A percentile compares a stretch with the other conserved stretches of the same genome.
phyloP scores from a whole-genome alignment of 2,329 filamentous ascomycete genomes.

The Curvularia sp. region DNA sequence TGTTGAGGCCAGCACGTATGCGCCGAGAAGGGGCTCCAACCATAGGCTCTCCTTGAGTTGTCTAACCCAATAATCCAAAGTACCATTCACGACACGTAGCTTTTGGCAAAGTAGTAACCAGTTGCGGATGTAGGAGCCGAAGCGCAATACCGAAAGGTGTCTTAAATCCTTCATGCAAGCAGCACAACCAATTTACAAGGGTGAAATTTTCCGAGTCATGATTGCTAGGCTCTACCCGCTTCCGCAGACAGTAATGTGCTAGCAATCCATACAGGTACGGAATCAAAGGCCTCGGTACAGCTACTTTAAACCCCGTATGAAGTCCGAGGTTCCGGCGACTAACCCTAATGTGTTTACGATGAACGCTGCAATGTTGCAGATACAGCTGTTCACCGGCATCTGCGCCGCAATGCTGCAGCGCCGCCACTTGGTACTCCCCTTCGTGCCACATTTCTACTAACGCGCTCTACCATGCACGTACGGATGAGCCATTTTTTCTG shows the following conservation, averaged over 20 bases:
- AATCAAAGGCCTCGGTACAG: not conserved
- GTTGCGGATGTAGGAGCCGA: not conserved
- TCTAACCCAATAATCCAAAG: not conserved
- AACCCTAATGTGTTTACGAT: not conserved
- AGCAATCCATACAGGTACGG: not conserved
- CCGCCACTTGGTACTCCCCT: not conserved
- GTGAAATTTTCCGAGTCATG: not conserved
- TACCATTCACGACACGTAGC: not conserved
- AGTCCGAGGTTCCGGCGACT: not conserved
- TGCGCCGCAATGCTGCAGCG: not conserved
- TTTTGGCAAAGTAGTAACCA: not conserved
- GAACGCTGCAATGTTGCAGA: slow-evolving; percentile 2
- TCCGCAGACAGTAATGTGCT: slow-evolving; percentile 1
- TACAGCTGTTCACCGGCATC: slow-evolving; percentile 1
- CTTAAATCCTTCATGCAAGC: not conserved
- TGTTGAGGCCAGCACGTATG: not conserved
- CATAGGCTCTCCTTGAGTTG: not conserved
- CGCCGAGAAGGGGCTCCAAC: not conserved
- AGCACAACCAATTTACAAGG: not conserved
- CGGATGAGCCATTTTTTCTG: not conserved
- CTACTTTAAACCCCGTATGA: not conserved
- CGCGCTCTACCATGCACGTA: not conserved
- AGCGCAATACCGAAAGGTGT: not conserved
- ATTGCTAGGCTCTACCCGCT: not conserved
- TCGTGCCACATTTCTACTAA: not conserved